Evolutionary conservation across 345 rosid genomes (phyloP).

Genomic region (Brassica napus): DNA sequence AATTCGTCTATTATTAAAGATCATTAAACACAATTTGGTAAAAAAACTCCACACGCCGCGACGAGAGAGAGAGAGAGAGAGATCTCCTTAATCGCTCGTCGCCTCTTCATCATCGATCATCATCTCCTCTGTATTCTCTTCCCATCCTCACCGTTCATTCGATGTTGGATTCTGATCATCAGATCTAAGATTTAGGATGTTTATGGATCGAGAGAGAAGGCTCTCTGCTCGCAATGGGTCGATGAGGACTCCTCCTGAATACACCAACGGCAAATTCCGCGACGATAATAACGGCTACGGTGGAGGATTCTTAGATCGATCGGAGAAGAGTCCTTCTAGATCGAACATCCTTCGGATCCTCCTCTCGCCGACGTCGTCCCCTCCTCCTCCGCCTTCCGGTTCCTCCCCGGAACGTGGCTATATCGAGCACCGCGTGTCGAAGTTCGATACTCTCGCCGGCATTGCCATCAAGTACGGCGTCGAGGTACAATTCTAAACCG

Average conservation of each 20-base stretch:
- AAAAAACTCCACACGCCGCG: conserved; percentile 30
- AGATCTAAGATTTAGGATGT: conserved; percentile 38
- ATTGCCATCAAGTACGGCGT: conserved; percentile 94
- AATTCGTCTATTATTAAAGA: background rate
- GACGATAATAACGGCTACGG: conserved; percentile 38
- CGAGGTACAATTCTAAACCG: too few species aligned
- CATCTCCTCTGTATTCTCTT: background rate
- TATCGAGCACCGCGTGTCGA: conserved; percentile 72
- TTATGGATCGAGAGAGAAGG: conserved; percentile 54
- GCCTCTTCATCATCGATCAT: background rate
- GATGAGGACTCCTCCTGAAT: conserved; percentile 22
- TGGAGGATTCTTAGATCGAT: conserved; percentile 39
- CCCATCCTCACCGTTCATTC: conserved; percentile 2
- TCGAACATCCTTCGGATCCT: conserved; percentile 35
- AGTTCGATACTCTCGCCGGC: conserved; percentile 88
- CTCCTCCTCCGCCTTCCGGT: conserved; percentile 35
- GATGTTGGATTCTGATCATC: conserved; percentile 29
- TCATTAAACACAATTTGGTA: conserved; percentile 21
- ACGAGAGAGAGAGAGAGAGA: conserved; percentile 11
- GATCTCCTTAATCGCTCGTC: conserved; percentile 2
- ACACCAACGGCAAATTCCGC: conserved; percentile 31
- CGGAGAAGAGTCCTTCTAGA: conserved; percentile 39
- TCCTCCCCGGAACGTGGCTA: conserved; percentile 43
- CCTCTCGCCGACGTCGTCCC: conserved; percentile 41
- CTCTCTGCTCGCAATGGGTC: conserved; percentile 29